A percentile compares a stretch with the other conserved stretches of the same genome.
phyloP scores from a whole-genome alignment of 192 early-diverging fungal species.

The Coemansia sp. region DNA sequence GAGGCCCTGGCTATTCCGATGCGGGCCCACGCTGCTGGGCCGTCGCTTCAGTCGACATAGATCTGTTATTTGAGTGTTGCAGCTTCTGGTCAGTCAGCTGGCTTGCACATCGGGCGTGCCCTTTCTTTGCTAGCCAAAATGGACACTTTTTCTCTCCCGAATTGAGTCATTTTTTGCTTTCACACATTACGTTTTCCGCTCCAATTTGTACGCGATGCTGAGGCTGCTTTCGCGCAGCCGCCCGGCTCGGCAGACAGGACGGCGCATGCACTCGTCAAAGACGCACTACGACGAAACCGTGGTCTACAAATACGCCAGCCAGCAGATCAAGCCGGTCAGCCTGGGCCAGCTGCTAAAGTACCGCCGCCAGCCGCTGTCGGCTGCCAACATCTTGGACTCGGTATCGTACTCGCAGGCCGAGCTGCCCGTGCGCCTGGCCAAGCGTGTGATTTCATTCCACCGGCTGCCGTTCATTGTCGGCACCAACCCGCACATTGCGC shows the following conservation, averaged over 20 bases:
- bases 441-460: constrained; percentile 80
- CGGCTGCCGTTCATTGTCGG: constrained; percentile 94
- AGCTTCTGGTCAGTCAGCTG: too few species aligned
- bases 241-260: neutral
- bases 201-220: too few species aligned
- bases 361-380: constrained; percentile 59
- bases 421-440: constrained; percentile 84
- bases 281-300: constrained; percentile 45
- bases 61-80: too few species aligned
- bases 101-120: too few species aligned
- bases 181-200: too few species aligned
- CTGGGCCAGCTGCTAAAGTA: constrained; percentile 72
- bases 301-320: constrained; percentile 50
- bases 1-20: constrained; percentile 80
- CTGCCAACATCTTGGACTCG: constrained; percentile 55
- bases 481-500: constrained; percentile 87
- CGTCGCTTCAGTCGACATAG: too few species aligned
- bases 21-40: constrained; percentile 29
- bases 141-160: too few species aligned
- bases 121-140: too few species aligned
- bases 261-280: constrained; percentile 15
- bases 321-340: constrained; percentile 61
- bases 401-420: constrained; percentile 67
- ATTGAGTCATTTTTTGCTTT: too few species aligned
- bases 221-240: neutral